Evolutionary conservation across 441 rosid genomes (phyloP), one percentile per base, ranked within the genome.

Genomic region (Brassica balearica): DNA sequence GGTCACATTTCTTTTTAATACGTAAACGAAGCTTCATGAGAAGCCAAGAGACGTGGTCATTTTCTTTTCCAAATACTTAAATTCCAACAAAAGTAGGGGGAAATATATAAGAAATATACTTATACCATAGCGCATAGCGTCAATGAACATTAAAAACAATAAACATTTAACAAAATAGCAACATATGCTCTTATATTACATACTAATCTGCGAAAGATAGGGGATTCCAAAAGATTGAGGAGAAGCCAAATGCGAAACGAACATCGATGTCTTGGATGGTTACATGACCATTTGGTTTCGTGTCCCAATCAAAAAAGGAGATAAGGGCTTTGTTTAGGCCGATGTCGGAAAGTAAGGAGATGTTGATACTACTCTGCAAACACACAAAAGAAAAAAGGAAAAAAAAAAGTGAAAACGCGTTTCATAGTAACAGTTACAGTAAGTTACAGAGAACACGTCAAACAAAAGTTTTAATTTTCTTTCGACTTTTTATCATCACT

Each of bases 301-400:
- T 17, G 70, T 68, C 71, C 19, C 36, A 74, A 69, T 56, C 41
- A 1, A 12, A 48, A 77, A 29, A 43, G n/a, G 20, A 22, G 23
- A 23, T 25, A 7, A n/a, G 19, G 56, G 29, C 32, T 32, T 6
- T 27, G 12, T 56, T 75, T 65, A 80, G 59, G 76, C 48, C 22
- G 46, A 68, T 68, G 77, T 69, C 32, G 68, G 75, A 27, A 14
- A 69, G 67, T 73, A 79, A 64, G 82, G 78, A 68, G 78, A 68
- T 56, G 78, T 1, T 34, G 38, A 34, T 34, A 34, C 38, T 22
- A 9, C n/a, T 17, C 23, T 20, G 25, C 53, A 65, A 23, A 23
- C 32, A 23, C 27, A 23, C 27, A 23, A 23, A 23, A 23, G 27
- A 23, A 23, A 23, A 23, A 23, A 23, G 3, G 27, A 23, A 23